Conservation (phyloP, 2,329 filamentous ascomycete species). For the Ascochyta lentis region DNA sequence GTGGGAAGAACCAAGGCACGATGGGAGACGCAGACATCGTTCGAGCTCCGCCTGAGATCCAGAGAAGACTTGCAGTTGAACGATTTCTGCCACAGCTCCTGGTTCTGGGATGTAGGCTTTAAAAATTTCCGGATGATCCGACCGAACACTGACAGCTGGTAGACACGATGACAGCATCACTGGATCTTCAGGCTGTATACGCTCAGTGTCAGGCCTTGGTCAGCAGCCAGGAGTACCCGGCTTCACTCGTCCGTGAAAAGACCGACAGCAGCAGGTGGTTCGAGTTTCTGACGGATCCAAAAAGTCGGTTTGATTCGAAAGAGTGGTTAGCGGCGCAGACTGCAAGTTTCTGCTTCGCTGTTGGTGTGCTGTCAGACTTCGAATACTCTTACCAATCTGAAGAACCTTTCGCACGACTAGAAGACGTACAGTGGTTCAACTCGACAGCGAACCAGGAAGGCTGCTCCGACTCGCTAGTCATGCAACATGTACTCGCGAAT, state of each 20-base stretch:
- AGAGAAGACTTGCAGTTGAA: neutral
- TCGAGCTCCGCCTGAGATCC: neutral
- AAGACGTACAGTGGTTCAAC: conserved; percentile 17
- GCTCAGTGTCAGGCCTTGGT: conserved; percentile 9
- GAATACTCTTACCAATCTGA: conserved; percentile 4
- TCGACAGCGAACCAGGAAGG: conserved; percentile 1
- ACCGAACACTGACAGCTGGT: neutral
- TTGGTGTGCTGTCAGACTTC: conserved; percentile 7
- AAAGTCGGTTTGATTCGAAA: conserved; percentile 9
- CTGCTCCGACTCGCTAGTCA: conserved; percentile 5
- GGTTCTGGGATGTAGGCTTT: conserved; percentile 4
- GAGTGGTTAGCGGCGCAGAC: conserved; percentile 12
- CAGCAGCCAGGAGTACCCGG: conserved; percentile 15
- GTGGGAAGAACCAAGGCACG: neutral
- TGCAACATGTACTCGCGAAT: conserved; percentile 16
- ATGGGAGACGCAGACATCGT: conserved; percentile 1
- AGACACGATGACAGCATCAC: conserved; percentile 14
- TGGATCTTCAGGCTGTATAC: conserved; percentile 11
- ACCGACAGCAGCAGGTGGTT: conserved; percentile 14
- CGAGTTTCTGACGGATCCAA: conserved; percentile 15
- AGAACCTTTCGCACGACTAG: conserved; percentile 12
- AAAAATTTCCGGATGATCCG: neutral
- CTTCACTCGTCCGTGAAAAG: conserved; percentile 7
- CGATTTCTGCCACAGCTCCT: conserved; percentile 11
- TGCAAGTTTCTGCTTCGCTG: conserved; percentile 13